Percentiles rank a stretch among this genome's conserved stretches.
phyloP scores from a whole-genome alignment of 2,329 filamentous ascomycete species.

The Claviceps sp. region DNA sequence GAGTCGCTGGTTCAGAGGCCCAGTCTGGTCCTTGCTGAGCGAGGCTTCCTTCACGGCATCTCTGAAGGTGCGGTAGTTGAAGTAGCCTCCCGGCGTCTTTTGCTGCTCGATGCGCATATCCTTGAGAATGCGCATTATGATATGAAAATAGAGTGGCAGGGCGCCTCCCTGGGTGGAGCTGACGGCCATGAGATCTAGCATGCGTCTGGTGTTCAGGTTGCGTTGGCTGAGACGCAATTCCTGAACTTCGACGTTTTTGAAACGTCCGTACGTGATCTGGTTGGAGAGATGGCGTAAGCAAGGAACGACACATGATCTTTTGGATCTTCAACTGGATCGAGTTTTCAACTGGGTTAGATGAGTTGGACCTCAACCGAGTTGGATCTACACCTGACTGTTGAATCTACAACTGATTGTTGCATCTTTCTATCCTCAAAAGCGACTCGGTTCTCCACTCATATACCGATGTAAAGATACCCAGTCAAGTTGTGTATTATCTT shows the following conservation, averaged over 20 bases:
- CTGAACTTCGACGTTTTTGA: conserved; percentile 33
- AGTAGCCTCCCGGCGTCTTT: conserved; percentile 12
- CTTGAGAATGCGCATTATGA: conserved; percentile 40
- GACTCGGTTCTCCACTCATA: too few species aligned
- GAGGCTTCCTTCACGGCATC: conserved; percentile 14
- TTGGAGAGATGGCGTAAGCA: neutral
- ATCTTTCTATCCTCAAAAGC: too few species aligned
- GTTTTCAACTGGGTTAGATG: too few species aligned
- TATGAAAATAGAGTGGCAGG: conserved; percentile 44
- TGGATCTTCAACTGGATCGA: too few species aligned
- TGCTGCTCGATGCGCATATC: conserved; percentile 38
- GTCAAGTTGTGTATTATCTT: too few species aligned
- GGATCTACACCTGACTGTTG: too few species aligned
- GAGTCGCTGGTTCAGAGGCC: conserved; percentile 31
- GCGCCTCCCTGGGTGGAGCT: conserved; percentile 18
- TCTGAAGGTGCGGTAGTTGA: conserved; percentile 39
- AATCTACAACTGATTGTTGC: too few species aligned
- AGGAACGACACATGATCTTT: too few species aligned
- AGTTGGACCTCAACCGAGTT: too few species aligned
- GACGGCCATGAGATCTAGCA: conserved; percentile 48
- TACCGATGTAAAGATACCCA: too few species aligned
- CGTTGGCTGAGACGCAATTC: conserved; percentile 35
- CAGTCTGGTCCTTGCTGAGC: conserved; percentile 34
- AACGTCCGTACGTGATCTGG: neutral
- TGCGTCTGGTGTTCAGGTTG: conserved; percentile 42